Evolutionary conservation across 1,284 basidiomycete genomes (phyloP), one percentile per base, ranked within the genome.

Genomic region (Ceratobasidium sp.): DNA sequence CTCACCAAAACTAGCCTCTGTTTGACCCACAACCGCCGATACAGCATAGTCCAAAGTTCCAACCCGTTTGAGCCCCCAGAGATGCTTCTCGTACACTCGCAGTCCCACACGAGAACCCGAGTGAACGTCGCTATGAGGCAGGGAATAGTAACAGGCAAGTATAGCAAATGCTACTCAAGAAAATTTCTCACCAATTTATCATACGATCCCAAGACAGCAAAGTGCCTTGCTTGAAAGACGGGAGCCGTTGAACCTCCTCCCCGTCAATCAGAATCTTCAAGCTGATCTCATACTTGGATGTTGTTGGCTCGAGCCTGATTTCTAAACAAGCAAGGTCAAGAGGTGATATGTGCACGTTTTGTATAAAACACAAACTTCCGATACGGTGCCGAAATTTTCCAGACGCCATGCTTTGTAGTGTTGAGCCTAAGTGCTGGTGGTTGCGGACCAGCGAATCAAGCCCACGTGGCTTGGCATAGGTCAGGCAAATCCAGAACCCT

Each of bases 251-350:
- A 14, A 26, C 35, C 30, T 16, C 21, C 1, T 14, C 23, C 9
- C 49, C 63, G n/a, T 66, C 63, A 1, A 41, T n/a, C 2, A 49
- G 21, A 16, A 66, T 1, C 38, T 66, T 47, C n/a, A 54, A 2
- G 14, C 2, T 1, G 35, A 54, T 47, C 4, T 66, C 47, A 21
- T 66, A 54, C 26, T 18, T 43, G 18, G 63, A 66, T 23, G 30
- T 66, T 16, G 32, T 30, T 14, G 63, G 63, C 16, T 52, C 21
- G 23, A 66, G 63, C 13, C 13, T 54, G 11, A 66, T 54, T 43
- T 26, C 63, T 66, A 38, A 41, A 35, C 18, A 2, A 9, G 5
- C 18, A 52, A 21, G 50, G 21, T 13, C 21, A 52, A 23, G 35
- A 11, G 35, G 35, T 5, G 35, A 38, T 11, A 38, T 5, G 35